phyloP scores from a whole-genome alignment of 331 rosid species.

The Pyrus hybrid region DNA sequence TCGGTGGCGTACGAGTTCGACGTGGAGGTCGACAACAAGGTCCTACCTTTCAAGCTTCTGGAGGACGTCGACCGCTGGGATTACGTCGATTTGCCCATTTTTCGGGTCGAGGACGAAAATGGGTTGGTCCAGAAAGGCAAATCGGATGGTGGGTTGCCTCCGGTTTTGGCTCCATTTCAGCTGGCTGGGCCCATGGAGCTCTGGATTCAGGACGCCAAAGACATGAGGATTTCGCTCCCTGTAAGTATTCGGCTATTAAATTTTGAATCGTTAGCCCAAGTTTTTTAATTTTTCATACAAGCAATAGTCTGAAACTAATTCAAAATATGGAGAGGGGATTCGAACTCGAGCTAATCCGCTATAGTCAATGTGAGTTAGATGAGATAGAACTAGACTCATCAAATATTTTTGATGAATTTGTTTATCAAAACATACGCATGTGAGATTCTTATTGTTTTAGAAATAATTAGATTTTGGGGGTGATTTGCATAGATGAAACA shows the following conservation, averaged over 20 bases:
- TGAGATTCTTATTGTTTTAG: too few species aligned
- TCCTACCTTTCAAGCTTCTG: constrained; percentile 73
- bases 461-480: too few species aligned
- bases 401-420: too few species aligned
- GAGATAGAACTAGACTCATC: too few species aligned
- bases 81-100: constrained; percentile 71
- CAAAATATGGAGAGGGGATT: too few species aligned
- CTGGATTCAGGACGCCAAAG: constrained; percentile 86
- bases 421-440: too few species aligned
- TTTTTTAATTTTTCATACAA: background rate
- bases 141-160: constrained; percentile 39
- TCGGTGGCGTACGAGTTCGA: constrained; percentile 83
- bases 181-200: constrained; percentile 96
- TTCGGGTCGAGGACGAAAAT: constrained; percentile 43
- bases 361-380: too few species aligned
- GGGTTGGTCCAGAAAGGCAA: constrained; percentile 41
- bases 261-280: background rate
- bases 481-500: too few species aligned
- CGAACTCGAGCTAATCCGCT: too few species aligned
- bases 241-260: constrained; percentile 29
- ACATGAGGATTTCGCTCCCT: constrained; percentile 76
- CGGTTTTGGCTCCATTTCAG: constrained; percentile 85
- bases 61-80: constrained; percentile 83
- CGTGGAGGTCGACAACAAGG: constrained; percentile 58
- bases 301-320: background rate